phyloP scores from a whole-genome alignment of 2,329 filamentous ascomycete genomes.

The Venturia nashicola region DNA sequence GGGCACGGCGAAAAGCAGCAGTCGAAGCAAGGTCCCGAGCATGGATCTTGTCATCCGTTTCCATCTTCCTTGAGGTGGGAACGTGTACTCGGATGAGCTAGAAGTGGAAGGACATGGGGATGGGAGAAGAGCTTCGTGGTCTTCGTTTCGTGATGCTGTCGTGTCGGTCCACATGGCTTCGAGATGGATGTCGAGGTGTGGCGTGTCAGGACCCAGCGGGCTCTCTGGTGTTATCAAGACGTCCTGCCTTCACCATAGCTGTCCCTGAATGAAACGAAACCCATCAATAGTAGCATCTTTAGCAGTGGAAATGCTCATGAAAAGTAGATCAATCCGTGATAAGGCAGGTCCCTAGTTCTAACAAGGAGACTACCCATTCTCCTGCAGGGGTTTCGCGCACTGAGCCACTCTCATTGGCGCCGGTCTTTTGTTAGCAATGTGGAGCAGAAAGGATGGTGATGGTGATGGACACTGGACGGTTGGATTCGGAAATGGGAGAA shows the following conservation, averaged over 20 bases:
- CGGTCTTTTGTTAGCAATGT: background rate
- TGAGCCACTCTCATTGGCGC: background rate
- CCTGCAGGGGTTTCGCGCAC: background rate
- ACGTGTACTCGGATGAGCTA: background rate
- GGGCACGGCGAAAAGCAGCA: background rate
- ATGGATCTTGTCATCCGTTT: background rate
- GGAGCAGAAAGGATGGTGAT: background rate
- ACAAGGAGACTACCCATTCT: background rate
- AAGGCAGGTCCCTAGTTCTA: background rate
- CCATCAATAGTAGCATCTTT: background rate
- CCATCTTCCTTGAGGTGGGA: background rate
- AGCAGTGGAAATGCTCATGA: background rate
- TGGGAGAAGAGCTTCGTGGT: background rate
- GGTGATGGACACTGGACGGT: background rate
- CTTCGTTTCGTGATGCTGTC: background rate
- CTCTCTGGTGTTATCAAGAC: background rate
- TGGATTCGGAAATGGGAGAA: background rate
- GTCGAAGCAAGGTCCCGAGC: background rate
- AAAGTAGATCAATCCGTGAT: background rate
- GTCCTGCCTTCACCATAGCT: background rate
- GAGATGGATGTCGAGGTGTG: background rate
- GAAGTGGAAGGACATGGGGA: background rate
- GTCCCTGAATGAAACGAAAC: background rate
- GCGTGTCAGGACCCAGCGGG: background rate
- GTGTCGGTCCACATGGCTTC: background rate